These are phyloP conservation scores for Mycena capillaripes DNA, from an alignment of 768 basidiomycete species.

Conservation along the genomic window DNA sequence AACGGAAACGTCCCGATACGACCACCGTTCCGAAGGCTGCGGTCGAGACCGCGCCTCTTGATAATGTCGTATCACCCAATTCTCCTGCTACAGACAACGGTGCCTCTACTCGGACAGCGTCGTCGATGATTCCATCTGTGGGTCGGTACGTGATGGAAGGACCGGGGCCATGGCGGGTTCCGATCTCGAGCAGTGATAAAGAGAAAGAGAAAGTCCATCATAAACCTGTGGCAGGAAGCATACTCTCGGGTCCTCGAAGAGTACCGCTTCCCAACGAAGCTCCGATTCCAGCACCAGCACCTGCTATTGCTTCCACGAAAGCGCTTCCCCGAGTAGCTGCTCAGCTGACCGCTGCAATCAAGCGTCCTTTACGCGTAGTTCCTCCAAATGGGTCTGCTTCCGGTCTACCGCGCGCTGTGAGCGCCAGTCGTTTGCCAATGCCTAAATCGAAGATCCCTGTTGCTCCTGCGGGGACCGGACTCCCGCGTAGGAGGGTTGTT, in stretches of 20 bases:
- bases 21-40: constrained; percentile 19
- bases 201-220: not conserved
- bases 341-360: constrained; percentile 6
- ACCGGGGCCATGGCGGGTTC: constrained; percentile 55
- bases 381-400: constrained; percentile 25
- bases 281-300: not conserved
- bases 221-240: constrained; percentile 9
- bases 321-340: constrained; percentile 1
- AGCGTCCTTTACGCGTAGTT: constrained; percentile 32
- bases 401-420: constrained; percentile 24
- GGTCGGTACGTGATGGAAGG: constrained; percentile 33
- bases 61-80: not conserved
- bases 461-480: not conserved
- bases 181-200: constrained; percentile 31
- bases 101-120: constrained; percentile 1
- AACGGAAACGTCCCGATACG: constrained; percentile 47
- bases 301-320: constrained; percentile 7
- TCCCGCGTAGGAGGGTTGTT: constrained; percentile 24
- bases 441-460: constrained; percentile 32
- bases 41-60: not conserved
- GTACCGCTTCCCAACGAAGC: constrained; percentile 17
- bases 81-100: not conserved
- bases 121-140: not conserved
- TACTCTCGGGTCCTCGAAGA: constrained; percentile 30
- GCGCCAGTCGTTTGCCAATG: constrained; percentile 35